Base-by-base conservation (phyloP, 352 stramenopile species). In the Plasmopara viticola region DNA sequence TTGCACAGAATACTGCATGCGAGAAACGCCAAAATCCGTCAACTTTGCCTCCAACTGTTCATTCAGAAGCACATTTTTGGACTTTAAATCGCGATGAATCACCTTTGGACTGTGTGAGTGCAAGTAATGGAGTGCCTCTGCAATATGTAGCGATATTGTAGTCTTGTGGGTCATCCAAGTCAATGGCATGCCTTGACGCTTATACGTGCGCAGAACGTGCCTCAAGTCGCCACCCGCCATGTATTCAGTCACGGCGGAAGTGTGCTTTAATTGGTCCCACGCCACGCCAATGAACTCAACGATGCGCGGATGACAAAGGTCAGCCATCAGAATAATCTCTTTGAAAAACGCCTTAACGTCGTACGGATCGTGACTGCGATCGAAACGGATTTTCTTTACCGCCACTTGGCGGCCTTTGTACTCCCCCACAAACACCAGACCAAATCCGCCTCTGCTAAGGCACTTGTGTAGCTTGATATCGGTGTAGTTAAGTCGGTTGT, bases 11-110 rank as follows among this genome's bases (percentile, higher is more conserved):
- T 68, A 58, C 25, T 61, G 60, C 33, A 68, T 53, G 6, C 71
- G 62, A 17, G 68, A 77, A 20, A 78, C 65, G 6, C 74, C 74
- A 61, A 88, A 88, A 59, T 88, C 78, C 33, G 68, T 88, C 33
- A 88, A 51, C 39, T 88, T 88, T 0, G 74, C 74, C 20, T 84
- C 62, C 17, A 83, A 48, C 9, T 80, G 60, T 33, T 54, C 56
- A 51, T 78, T 84, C 6, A 84, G 59, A 30, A 79, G 69, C 33
- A 25, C 20, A 25, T 25, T 25, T 3, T 25, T 25, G 20, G 20
- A 25, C 20, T 25, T 25, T 25, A 25, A 40, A 41, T 72, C 67
- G 1, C 67, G 67, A 29, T 76, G 67, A 15, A 76, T 68, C 15
- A 79, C 58, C 44, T 69, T 73, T 4, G 70, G 70, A 15, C 47